phyloP scores from a whole-genome alignment of 2,329 filamentous ascomycete species.

The Trichophyton mentagrophytes region DNA sequence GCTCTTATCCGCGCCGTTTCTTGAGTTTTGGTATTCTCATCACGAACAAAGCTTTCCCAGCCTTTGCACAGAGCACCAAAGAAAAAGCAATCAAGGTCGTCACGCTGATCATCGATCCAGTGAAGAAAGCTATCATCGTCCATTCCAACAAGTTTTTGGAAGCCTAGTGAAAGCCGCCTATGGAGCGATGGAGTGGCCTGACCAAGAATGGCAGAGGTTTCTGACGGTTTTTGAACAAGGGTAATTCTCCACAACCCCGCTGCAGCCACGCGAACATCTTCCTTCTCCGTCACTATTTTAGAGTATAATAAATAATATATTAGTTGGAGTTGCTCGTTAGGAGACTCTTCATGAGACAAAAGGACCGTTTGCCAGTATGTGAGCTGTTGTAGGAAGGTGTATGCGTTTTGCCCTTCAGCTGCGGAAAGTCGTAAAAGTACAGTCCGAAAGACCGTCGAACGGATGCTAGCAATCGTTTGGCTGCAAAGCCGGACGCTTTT shows the following conservation, averaged over 20 bases:
- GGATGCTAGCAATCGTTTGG: conserved; percentile 64
- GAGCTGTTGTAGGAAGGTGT: conserved; percentile 67
- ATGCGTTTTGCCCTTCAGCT: conserved; percentile 56
- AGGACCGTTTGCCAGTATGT: conserved; percentile 94
- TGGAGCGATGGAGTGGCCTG: conserved; percentile 60
- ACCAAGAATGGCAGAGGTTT: conserved; percentile 60
- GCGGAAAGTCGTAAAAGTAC: conserved; percentile 74
- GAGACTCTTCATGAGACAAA: conserved; percentile 60
- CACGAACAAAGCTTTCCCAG: conserved; percentile 78
- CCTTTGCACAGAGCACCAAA: conserved; percentile 64
- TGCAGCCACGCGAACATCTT: conserved; percentile 58
- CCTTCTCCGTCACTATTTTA: conserved; percentile 62
- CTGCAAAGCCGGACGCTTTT: conserved; percentile 88
- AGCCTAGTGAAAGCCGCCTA: conserved; percentile 57
- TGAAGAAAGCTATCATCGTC: conserved; percentile 78
- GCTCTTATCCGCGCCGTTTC: conserved; percentile 61
- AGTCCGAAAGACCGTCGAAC: conserved; percentile 63
- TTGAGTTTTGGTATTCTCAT: conserved; percentile 68
- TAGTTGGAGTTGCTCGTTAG: conserved; percentile 70
- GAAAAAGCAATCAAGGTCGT: conserved; percentile 69
- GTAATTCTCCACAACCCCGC: conserved; percentile 84
- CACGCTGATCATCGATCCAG: conserved; percentile 76
- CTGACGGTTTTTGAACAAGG: conserved; percentile 80
- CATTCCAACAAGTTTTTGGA: conserved; percentile 71
- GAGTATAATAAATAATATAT: conserved; percentile 89